Conservation (phyloP, 192 early-diverging fungal species). For the Linnemannia schmuckeri region DNA sequence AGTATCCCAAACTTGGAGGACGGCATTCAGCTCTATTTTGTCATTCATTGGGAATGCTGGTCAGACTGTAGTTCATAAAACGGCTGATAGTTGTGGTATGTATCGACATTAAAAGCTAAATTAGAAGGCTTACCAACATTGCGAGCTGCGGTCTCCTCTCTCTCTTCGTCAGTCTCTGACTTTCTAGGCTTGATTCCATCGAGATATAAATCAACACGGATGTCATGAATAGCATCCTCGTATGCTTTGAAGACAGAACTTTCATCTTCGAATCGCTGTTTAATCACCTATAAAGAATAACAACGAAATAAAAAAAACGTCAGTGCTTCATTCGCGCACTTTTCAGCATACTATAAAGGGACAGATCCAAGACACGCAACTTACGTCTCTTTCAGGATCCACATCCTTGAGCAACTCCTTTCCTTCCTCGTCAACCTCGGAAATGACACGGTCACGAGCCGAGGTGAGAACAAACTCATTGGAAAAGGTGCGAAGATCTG, state of each 20-base stretch:
- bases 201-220: conserved; percentile 47
- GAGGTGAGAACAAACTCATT: conserved; percentile 59
- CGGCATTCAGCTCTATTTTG: conserved; percentile 29
- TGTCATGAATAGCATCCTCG: conserved; percentile 53
- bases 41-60: neutral
- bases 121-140: conserved; percentile 20
- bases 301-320: neutral
- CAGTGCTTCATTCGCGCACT: neutral
- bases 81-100: neutral
- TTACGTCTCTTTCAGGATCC: conserved; percentile 56
- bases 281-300: conserved; percentile 41
- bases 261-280: conserved; percentile 56
- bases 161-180: conserved; percentile 43
- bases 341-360: neutral
- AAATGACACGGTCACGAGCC: conserved; percentile 56
- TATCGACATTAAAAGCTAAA: neutral
- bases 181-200: conserved; percentile 49
- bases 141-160: conserved; percentile 17
- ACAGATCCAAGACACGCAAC: conserved; percentile 9
- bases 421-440: conserved; percentile 60
- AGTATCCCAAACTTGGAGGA: conserved; percentile 41
- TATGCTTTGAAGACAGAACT: conserved; percentile 53
- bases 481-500: conserved; percentile 58
- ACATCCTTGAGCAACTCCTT: conserved; percentile 59
- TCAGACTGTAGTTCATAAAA: neutral